Evolutionary conservation across 768 basidiomycete genomes (phyloP).

Genomic region (Suillus lakei): DNA sequence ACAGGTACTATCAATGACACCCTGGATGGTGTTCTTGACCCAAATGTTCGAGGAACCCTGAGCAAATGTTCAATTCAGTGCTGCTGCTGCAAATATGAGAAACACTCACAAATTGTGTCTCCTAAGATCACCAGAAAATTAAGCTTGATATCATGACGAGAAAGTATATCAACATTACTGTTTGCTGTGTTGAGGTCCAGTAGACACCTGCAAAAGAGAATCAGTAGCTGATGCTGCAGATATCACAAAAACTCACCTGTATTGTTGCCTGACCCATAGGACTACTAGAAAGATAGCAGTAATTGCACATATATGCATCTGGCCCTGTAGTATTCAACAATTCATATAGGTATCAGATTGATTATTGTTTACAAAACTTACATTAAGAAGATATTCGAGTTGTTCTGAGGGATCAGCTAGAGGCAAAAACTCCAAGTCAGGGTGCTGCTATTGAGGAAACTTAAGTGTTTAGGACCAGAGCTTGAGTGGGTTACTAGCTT

Average conservation of each 20-base stretch:
- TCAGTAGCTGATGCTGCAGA: not conserved
- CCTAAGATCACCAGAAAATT: not conserved
- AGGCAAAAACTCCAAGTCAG: not conserved
- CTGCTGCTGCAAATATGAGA: not conserved
- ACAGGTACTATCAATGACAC: not conserved
- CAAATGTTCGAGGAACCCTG: not conserved
- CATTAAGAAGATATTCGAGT: no score
- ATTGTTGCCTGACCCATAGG: not conserved
- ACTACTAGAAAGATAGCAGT: not conserved
- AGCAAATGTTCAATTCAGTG: not conserved
- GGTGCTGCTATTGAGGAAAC: not conserved
- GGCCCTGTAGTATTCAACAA: not conserved
- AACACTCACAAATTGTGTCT: not conserved
- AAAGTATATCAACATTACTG: not conserved
- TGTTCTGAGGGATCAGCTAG: no score
- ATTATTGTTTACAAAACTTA: not conserved
- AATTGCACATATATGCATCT: not conserved
- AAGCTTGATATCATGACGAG: not conserved
- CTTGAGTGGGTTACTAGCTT: no score
- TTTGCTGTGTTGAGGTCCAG: not conserved
- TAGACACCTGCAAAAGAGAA: not conserved
- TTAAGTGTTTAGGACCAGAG: no score
- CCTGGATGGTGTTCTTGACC: not conserved
- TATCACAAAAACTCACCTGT: not conserved
- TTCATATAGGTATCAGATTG: not conserved